Evolutionary conservation across 768 basidiomycete species (phyloP), one percentile per base, ranked within the genome.

Genomic region (Pulveroboletus sp.): DNA sequence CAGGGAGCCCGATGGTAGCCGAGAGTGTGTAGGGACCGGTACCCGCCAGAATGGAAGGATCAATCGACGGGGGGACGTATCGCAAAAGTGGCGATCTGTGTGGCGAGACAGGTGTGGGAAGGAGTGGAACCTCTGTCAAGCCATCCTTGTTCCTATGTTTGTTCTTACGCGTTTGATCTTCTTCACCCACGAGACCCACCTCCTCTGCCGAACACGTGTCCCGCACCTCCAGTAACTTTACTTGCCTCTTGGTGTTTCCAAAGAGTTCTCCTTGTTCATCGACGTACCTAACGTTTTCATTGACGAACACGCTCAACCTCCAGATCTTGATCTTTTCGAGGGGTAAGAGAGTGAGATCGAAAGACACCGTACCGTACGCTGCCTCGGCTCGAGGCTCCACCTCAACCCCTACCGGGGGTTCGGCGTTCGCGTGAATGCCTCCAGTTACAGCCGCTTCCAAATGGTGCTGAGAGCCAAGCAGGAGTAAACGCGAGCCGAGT

Each of bases 261-360:
- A 17, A 30, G 2, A 6, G 1, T 6, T 2, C 18, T 6, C 43
- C 48, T 17, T 14, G 24, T 33, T 35, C 47, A 17, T 51, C 53
- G 7, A 47, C 6, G 39, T 57, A 60, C 10, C 21, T 51, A 11
- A 67, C 27, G 4, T 30, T 47, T 42, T 67, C 90, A 75, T 97
- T 94, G 36, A 99, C 74, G 6, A 77, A 68, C 3, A 89, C 78
- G 2, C 78, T 75, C 8, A 98, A 55, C 24, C 83, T 76, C 70
- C 91, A 83, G 7, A 99, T 76, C 67, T 86, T 90, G 64, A 93
- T 72, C 67, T 98, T 97, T 33, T 83, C 76, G 46, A 95, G 67
- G 2, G 96, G 96, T 75, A 93, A 79, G 43, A 99, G 71, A 0
- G 86, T 84, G 37, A 98, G 73, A 15, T 80, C 79, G 15, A 98